Percentiles rank a stretch among this genome's conserved stretches.
phyloP scores from a whole-genome alignment of 257 asterid genomes.

The Pogostemon cablin region DNA sequence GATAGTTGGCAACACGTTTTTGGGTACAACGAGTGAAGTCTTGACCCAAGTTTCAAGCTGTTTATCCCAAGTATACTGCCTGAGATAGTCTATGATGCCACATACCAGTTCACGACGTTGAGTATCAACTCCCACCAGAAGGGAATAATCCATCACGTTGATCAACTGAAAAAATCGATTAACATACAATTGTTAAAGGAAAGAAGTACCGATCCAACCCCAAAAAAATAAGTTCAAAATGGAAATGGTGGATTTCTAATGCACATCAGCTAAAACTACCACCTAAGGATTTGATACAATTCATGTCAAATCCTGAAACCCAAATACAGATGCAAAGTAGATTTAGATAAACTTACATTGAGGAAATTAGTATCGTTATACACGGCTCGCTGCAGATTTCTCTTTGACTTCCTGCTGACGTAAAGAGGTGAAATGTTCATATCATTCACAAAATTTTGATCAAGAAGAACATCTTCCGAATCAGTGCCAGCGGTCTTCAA shows the following conservation, averaged over 20 bases:
- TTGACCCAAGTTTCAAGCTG: slow-evolving; percentile 94
- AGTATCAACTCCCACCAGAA: slow-evolving; percentile 89
- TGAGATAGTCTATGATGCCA: slow-evolving; percentile 91
- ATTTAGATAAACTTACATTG: slow-evolving; percentile 53
- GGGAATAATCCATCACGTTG: slow-evolving; percentile 94
- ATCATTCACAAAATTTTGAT: slow-evolving; percentile 93
- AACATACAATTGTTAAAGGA: too few relatives aligned
- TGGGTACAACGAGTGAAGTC: slow-evolving; percentile 85
- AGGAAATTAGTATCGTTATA: slow-evolving; percentile 90
- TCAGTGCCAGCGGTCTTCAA: slow-evolving; percentile 58
- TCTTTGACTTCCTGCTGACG: slow-evolving; percentile 75
- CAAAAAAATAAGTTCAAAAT: too few relatives aligned
- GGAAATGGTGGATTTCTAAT: not conserved
- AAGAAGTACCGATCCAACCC: too few relatives aligned
- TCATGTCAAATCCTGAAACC: slow-evolving; percentile 1
- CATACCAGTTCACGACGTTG: slow-evolving; percentile 74
- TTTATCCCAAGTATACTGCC: slow-evolving; percentile 99
- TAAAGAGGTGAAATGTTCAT: slow-evolving; percentile 88
- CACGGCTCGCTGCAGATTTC: slow-evolving; percentile 84
- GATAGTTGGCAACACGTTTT: slow-evolving; percentile 76
- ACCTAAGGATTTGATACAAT: not conserved
- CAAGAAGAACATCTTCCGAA: slow-evolving; percentile 81
- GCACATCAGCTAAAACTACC: not conserved
- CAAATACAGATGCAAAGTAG: not conserved
- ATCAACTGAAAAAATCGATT: slow-evolving; percentile 50